Evolutionary conservation across 139 green algal genomes (phyloP), one percentile per base, ranked within the genome.

Genomic region (Closterium sp.): DNA sequence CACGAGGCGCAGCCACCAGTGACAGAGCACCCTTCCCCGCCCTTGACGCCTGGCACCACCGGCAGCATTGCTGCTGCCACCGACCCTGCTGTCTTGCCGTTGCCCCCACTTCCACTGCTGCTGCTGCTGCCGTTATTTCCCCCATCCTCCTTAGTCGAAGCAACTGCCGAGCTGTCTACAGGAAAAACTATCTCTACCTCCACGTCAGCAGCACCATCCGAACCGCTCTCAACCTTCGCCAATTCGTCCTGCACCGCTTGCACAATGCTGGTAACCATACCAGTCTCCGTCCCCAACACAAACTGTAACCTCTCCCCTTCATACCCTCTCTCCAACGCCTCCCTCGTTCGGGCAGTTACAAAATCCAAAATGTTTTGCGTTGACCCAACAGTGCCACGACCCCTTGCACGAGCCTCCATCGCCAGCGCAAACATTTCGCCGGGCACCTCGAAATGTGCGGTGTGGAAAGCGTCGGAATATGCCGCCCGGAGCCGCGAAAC

Each of bases 281-380:
- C 98, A 1, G 96, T 95, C 96, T 99, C 98, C 5, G 98, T 99
- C 86, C 98, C 98, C 92, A 99, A 96, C 88, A 99, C 97, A 94
- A 99, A 98, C 95, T 97, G 95, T 73, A 99, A 95, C 86, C 91
- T 91, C 45, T 31, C 29, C 86, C 98, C 96, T 1, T 94, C 93
- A 27, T 96, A 96, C 21, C 95, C 90, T 11, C 95, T 70, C 31
- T 94, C 94, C 89, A 99, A 86, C 19, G 97, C 97, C 4, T 94
- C 95, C 7, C 89, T 45, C 32, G 97, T 95, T 94, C 97, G 97
- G 31, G 85, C 96, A 0, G 95, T 62, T 87, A 99, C 99, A 95
- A 98, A 99, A 96, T 98, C 97, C 22, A 99, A 95, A 93, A 99
- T 99, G 96, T 99, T 99, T 90, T 96, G 95, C 21, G 98, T 99